A percentile compares a stretch with the other conserved stretches of the same genome.
Evolutionary conservation across 2,329 filamentous ascomycete species (phyloP).

Genomic region (Stagonosporopsis cucurbitacearum): DNA sequence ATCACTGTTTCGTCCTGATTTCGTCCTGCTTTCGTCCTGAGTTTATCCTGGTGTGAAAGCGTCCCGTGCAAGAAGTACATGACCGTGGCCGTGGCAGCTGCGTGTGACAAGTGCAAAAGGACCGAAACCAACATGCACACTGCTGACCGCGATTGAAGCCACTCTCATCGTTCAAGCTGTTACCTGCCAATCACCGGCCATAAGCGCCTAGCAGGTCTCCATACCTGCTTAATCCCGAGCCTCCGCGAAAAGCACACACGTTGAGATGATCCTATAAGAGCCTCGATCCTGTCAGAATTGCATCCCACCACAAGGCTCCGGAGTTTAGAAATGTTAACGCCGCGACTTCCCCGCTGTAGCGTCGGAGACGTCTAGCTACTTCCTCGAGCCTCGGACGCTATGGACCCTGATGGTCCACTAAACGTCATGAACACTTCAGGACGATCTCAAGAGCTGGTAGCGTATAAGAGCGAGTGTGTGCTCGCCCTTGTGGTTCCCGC

Average conservation of each 20-base stretch:
- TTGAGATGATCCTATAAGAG: neutral
- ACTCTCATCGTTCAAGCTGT: neutral
- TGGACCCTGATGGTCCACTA: slow-evolving; percentile 4
- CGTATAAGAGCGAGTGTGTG: neutral
- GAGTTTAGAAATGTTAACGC: neutral
- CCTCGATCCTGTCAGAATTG: neutral
- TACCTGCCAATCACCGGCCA: neutral
- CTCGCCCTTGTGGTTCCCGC: neutral
- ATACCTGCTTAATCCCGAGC: neutral
- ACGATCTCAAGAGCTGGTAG: neutral
- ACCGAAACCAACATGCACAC: neutral
- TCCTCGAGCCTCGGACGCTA: neutral
- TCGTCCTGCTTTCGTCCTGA: neutral
- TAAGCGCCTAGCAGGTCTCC: neutral
- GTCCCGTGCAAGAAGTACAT: neutral
- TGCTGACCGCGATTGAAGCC: neutral
- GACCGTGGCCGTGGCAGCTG: neutral
- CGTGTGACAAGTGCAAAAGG: neutral
- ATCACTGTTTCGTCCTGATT: neutral
- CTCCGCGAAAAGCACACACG: neutral
- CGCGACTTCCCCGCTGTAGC: slow-evolving; percentile 3
- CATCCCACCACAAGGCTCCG: neutral
- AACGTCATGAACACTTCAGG: slow-evolving; percentile 7
- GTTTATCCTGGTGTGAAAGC: neutral
- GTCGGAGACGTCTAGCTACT: neutral